Evolutionary conservation across 2,329 filamentous ascomycete species (phyloP).

Genomic region (Ascocoryne sarcoides): DNA sequence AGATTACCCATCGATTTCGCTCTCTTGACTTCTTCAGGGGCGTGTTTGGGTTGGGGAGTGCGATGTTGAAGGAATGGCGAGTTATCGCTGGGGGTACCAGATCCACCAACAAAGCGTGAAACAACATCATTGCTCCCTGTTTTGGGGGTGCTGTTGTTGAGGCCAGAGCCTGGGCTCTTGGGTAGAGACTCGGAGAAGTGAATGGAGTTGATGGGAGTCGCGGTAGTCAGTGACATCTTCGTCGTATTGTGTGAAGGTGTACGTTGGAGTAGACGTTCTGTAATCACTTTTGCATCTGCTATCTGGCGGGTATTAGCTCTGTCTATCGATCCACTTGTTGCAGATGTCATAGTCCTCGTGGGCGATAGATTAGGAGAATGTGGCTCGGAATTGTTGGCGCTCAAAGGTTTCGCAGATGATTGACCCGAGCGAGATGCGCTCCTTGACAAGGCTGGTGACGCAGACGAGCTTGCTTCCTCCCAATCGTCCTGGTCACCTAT

Average conservation of each 20-base stretch:
- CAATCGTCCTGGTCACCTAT: constrained; percentile 50
- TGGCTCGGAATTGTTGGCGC: constrained; percentile 24
- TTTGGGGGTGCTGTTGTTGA: constrained; percentile 11
- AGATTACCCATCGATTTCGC: constrained; percentile 27
- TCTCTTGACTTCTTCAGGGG: constrained; percentile 21
- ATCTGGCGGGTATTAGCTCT: constrained; percentile 33
- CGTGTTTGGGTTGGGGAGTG: constrained; percentile 10
- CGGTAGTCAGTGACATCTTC: constrained; percentile 51
- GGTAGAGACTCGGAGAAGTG: constrained; percentile 29
- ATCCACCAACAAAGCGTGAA: constrained; percentile 50
- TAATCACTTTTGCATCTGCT: constrained; percentile 56
- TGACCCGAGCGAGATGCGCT: constrained; percentile 37
- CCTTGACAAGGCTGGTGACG: constrained; percentile 48
- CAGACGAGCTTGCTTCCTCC: constrained; percentile 57
- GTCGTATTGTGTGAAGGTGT: constrained; percentile 51
- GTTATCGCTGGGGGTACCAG: constrained; percentile 40
- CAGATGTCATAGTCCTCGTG: constrained; percentile 3
- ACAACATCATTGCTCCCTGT: constrained; percentile 38
- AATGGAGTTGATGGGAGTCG: constrained; percentile 29
- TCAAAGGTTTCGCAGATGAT: constrained; percentile 37
- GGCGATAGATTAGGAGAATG: constrained; percentile 23
- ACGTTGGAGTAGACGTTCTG: constrained; percentile 57
- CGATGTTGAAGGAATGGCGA: constrained; percentile 40
- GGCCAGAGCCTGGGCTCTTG: constrained; percentile 16
- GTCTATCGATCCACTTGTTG: constrained; percentile 17